Evolutionary conservation across 805 yeast genomes (phyloP).

Genomic region (Spathaspora sp.): DNA sequence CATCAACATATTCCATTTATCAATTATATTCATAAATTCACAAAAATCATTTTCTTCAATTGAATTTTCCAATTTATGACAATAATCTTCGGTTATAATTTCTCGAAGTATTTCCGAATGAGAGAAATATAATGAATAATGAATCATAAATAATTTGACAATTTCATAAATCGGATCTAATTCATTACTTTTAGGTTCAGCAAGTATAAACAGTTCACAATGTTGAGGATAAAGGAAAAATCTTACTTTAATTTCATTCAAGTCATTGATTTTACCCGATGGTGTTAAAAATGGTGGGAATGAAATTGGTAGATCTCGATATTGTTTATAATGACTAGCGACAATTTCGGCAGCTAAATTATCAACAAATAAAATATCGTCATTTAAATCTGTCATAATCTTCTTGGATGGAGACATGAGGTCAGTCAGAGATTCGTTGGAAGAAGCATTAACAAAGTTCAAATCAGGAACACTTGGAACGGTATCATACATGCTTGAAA

Average conservation of each 20-base stretch:
- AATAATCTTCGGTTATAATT: conserved; percentile 31
- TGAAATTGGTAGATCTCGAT: conserved; percentile 29
- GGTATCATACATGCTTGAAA: conserved; percentile 21
- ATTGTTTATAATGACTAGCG: conserved; percentile 22
- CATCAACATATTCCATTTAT: conserved; percentile 41
- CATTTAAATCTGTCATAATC: conserved; percentile 15
- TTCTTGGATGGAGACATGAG: conserved; percentile 4
- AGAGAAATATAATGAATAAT: conserved; percentile 37
- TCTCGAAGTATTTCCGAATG: conserved; percentile 28
- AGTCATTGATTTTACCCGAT: conserved; percentile 16
- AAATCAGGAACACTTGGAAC: conserved; percentile 18
- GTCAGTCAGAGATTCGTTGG: not conserved
- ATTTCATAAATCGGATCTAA: conserved; percentile 64
- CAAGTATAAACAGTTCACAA: conserved; percentile 46
- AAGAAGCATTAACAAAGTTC: conserved; percentile 9
- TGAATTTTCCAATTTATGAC: conserved; percentile 25
- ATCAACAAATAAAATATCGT: conserved; percentile 23
- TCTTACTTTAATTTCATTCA: conserved; percentile 28
- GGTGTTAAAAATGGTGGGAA: conserved; percentile 31
- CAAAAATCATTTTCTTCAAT: conserved; percentile 30
- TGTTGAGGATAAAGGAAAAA: conserved; percentile 42
- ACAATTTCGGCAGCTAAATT: conserved; percentile 28
- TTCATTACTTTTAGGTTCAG: conserved; percentile 51
- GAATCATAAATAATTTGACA: conserved; percentile 42
- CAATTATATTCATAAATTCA: conserved; percentile 33